A percentile compares a stretch with the other conserved stretches of the same genome.
Evolutionary conservation across 192 early-diverging fungal genomes (phyloP).

Genomic region (Coemansia sp.): DNA sequence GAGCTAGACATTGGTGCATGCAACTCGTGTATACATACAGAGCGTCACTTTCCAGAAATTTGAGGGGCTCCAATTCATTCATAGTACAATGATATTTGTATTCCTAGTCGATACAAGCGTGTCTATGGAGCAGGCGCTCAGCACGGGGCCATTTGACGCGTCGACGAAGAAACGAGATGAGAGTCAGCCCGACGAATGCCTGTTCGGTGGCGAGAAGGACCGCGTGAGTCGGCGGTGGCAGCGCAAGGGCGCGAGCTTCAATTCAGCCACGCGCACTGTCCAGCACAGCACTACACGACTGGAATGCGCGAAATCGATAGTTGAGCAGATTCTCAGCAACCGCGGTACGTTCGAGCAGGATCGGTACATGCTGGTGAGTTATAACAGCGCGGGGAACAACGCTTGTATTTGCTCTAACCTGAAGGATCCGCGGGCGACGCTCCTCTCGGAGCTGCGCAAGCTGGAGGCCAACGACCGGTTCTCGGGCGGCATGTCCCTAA

Average conservation of each 20-base stretch:
- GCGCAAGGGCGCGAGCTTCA: constrained; percentile 22
- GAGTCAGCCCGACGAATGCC: constrained; percentile 24
- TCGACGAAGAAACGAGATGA: constrained; percentile 10
- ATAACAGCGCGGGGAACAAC: constrained; percentile 46
- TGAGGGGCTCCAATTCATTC: background rate
- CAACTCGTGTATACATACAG: background rate
- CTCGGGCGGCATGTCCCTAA: constrained; percentile 64
- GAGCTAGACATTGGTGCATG: background rate
- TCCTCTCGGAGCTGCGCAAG: constrained; percentile 64
- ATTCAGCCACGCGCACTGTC: background rate
- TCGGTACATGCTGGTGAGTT: constrained; percentile 77
- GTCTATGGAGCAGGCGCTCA: constrained; percentile 70
- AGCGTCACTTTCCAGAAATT: background rate
- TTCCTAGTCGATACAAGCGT: constrained; percentile 84
- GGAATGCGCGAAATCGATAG: constrained; percentile 72
- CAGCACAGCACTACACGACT: constrained; percentile 49
- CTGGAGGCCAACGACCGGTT: constrained; percentile 68
- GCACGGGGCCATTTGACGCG: background rate
- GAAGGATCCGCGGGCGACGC: constrained; percentile 52
- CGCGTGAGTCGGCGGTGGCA: constrained; percentile 48
- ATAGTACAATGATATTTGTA: constrained; percentile 56
- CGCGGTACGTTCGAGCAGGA: constrained; percentile 59
- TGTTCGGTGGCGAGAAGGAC: constrained; percentile 36
- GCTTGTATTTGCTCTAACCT: constrained; percentile 46
- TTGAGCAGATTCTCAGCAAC: constrained; percentile 69